Base-by-base conservation (phyloP, 768 basidiomycete species). In the Terana coerulea region DNA sequence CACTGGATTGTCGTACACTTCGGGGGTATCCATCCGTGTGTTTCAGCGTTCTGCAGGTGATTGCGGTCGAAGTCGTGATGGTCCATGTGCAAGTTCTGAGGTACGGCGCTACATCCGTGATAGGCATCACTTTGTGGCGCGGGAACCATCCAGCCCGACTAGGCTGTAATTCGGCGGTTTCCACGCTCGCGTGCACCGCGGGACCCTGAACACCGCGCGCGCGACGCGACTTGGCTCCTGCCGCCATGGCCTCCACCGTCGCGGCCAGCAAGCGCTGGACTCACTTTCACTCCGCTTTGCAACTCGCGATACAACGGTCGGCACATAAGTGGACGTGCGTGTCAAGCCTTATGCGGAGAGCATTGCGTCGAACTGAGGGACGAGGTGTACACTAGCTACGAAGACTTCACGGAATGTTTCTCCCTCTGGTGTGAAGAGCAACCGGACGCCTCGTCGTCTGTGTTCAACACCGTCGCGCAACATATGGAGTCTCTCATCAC, bases 401-500 rank as follows among this genome's bases (percentile, higher is more conserved):
- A 78, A 54, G 75, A 77, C 58, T 77, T 77, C 51, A 55, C 63
- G 1, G 72, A 64, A 41, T 72, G 72, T 41, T 73, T 73, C 55
- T 64, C 71, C 11, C 58, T 69, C 21, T 71, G 67, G 64, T 69
- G 68, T 48, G 65, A 71, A 39, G 70, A 71, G 57, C 60, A 69
- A 47, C 65, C 69, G 21, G 65, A 66, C 40, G 63, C 64, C 29
- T 68, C 69, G 22, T 59, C 65, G 15, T 60, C 62, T 7, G 62
- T 68, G 31, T 67, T 63, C 61, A 83, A 82, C 49, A 80, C 79
- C 15, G 80, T 91, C 15, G 81, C 86, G 5, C 74, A 80, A 55
- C 86, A 86, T 48, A 84, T 89, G 60, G 86, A 90, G 58, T 75
- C 79, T 11, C 75, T 81, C 45, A 84, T 80, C 67, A 74, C 66